A percentile compares a stretch with the other conserved stretches of the same genome.
phyloP scores from a whole-genome alignment of 306 rosid species.

The Nissolia schottii region DNA sequence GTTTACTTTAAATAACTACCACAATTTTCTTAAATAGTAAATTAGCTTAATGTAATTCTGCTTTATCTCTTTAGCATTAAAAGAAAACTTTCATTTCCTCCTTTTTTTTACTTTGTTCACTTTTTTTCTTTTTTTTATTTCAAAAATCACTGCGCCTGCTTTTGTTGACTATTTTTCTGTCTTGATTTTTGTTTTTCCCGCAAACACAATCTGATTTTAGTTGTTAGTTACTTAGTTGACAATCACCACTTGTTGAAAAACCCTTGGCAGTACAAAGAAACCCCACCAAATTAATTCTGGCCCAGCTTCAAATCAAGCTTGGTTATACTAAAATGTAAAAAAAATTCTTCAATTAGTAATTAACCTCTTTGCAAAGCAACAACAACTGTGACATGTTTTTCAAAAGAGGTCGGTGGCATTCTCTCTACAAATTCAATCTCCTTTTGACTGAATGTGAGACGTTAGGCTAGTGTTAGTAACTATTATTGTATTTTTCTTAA shows the following conservation, averaged over 20 bases:
- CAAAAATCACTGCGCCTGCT: slow-evolving; percentile 30
- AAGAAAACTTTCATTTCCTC: too few species aligned
- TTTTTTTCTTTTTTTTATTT: background rate
- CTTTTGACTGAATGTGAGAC: slow-evolving; percentile 15
- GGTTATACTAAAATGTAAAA: background rate
- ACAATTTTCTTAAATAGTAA: background rate
- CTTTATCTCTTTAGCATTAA: background rate
- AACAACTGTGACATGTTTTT: background rate
- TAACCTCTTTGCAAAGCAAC: background rate
- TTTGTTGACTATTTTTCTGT: slow-evolving; percentile 41
- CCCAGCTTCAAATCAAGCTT: background rate
- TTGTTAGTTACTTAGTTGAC: slow-evolving; percentile 27
- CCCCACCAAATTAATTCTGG: background rate
- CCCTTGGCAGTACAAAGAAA: background rate
- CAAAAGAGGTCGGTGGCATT: slow-evolving; percentile 22
- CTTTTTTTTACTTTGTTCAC: background rate
- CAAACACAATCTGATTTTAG: slow-evolving; percentile 3
- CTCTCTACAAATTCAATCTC: background rate
- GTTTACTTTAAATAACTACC: background rate
- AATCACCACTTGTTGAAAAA: background rate
- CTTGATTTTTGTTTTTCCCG: background rate
- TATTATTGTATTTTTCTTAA: background rate
- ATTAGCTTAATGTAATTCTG: background rate
- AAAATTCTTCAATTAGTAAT: background rate
- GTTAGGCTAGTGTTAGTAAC: background rate